These are phyloP conservation scores for Cladophialophora psammophila DNA, from an alignment of 2,329 filamentous ascomycete species.

Conservation along the genomic window DNA sequence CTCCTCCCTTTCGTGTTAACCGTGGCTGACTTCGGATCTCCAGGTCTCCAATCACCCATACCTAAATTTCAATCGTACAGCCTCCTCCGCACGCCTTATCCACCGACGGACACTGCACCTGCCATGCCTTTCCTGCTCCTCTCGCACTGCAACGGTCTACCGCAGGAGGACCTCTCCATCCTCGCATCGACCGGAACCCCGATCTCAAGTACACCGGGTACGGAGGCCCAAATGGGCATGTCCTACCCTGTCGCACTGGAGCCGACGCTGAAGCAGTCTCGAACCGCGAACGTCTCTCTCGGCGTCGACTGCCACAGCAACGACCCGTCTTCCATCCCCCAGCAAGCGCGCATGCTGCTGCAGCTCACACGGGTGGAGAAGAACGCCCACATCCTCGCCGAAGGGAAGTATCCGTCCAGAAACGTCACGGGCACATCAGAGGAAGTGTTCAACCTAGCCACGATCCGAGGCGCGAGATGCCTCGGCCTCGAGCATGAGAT, in stretches of 20 bases:
- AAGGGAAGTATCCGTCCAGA: conserved; percentile 40
- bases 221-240: conserved; percentile 59
- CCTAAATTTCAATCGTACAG: conserved; percentile 43
- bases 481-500: conserved; percentile 52
- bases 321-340: conserved; percentile 42
- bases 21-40: not conserved
- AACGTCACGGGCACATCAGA: conserved; percentile 47
- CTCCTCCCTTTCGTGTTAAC: not conserved
- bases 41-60: conserved; percentile 29
- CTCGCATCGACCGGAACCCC: conserved; percentile 35
- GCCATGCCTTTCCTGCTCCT: conserved; percentile 51
- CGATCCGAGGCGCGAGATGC: conserved; percentile 56
- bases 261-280: conserved; percentile 26
- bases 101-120: not conserved
- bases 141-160: conserved; percentile 48
- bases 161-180: conserved; percentile 39
- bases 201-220: conserved; percentile 58
- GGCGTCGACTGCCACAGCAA: conserved; percentile 47
- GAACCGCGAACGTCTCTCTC: conserved; percentile 36
- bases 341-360: conserved; percentile 43
- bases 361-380: conserved; percentile 43
- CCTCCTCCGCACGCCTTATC: conserved; percentile 43
- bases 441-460: conserved; percentile 59
- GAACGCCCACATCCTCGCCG: conserved; percentile 43
- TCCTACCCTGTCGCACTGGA: conserved; percentile 48